Conservation (phyloP, 805 yeast species). For the Ogataea pini region DNA sequence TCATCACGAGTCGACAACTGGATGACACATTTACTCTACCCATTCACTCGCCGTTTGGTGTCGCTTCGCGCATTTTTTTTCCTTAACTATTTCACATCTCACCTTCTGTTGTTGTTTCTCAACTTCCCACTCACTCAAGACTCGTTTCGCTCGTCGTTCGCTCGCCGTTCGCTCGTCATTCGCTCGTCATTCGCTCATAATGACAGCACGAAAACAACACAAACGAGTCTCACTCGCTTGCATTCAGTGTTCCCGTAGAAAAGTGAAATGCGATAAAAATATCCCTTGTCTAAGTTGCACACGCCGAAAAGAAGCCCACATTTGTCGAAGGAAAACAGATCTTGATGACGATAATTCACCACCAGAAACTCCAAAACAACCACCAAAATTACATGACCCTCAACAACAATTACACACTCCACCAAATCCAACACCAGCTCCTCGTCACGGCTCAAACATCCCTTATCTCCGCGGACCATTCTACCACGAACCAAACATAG, state of each 20-base stretch:
- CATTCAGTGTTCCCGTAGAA: conserved; percentile 24
- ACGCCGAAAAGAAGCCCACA: conserved; percentile 19
- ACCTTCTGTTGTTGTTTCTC: too few relatives aligned
- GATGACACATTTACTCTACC: too few relatives aligned
- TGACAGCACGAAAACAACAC: background rate
- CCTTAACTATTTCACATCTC: too few relatives aligned
- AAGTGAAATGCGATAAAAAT: conserved; percentile 29
- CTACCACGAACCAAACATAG: conserved; percentile 18
- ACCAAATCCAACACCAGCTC: too few relatives aligned
- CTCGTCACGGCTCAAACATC: background rate
- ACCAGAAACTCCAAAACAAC: background rate
- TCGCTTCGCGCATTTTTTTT: too few relatives aligned
- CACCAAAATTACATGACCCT: background rate
- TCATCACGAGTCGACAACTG: too few relatives aligned
- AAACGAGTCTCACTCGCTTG: conserved; percentile 22
- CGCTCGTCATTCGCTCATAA: background rate
- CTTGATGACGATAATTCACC: background rate
- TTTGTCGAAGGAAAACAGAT: conserved; percentile 16
- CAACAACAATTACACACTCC: too few relatives aligned
- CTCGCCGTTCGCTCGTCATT: background rate
- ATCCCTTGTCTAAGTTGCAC: conserved; percentile 27
- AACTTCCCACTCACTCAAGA: too few relatives aligned
- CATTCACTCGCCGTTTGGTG: too few relatives aligned
- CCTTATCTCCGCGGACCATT: conserved; percentile 8
- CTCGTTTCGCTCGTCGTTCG: too few relatives aligned